Percentiles rank a stretch among this genome's conserved stretches.
Evolutionary conservation across 2,329 filamentous ascomycete species (phyloP).

Genomic region (Cryoendolithus antarcticus): DNA sequence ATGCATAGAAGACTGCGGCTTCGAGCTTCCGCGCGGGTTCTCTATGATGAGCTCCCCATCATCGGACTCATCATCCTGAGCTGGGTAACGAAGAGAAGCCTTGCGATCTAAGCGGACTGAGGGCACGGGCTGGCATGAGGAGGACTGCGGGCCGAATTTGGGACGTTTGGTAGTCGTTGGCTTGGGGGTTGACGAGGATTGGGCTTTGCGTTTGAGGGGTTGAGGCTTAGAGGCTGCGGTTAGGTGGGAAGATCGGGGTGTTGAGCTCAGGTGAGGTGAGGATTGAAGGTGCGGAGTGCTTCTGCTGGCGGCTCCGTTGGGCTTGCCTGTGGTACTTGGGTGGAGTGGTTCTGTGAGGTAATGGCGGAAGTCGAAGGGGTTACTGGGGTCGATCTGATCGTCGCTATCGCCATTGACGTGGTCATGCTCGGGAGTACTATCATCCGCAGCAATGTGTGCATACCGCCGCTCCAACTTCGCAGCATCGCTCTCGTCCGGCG

Average conservation of each 20-base stretch:
- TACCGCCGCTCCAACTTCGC: slow-evolving; percentile 54
- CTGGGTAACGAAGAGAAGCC: slow-evolving; percentile 15
- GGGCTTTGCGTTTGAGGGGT: slow-evolving; percentile 3
- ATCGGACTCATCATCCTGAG: slow-evolving; percentile 12
- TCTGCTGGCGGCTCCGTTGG: neutral
- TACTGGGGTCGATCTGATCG: slow-evolving; percentile 28
- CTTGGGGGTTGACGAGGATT: slow-evolving; percentile 1
- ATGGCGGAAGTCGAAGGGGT: slow-evolving; percentile 39
- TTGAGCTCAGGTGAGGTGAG: slow-evolving; percentile 6
- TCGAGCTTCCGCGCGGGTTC: slow-evolving; percentile 16
- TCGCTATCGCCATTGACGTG: slow-evolving; percentile 20
- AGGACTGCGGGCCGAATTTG: slow-evolving; percentile 6
- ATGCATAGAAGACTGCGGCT: slow-evolving; percentile 16
- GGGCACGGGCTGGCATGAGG: slow-evolving; percentile 7
- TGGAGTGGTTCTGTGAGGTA: slow-evolving; percentile 27
- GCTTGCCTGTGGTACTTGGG: neutral
- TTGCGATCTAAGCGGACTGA: slow-evolving; percentile 19
- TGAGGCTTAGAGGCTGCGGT: slow-evolving; percentile 1
- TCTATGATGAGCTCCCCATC: slow-evolving; percentile 24
- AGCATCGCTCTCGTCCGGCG: slow-evolving; percentile 52
- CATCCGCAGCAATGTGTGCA: slow-evolving; percentile 35
- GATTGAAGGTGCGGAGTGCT: slow-evolving; percentile 10
- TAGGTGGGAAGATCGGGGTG: slow-evolving; percentile 11
- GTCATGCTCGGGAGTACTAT: slow-evolving; percentile 15
- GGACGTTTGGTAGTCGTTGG: slow-evolving; percentile 3